Base-by-base conservation (phyloP, 2,329 filamentous ascomycete species). In the Penicillium crustosum region DNA sequence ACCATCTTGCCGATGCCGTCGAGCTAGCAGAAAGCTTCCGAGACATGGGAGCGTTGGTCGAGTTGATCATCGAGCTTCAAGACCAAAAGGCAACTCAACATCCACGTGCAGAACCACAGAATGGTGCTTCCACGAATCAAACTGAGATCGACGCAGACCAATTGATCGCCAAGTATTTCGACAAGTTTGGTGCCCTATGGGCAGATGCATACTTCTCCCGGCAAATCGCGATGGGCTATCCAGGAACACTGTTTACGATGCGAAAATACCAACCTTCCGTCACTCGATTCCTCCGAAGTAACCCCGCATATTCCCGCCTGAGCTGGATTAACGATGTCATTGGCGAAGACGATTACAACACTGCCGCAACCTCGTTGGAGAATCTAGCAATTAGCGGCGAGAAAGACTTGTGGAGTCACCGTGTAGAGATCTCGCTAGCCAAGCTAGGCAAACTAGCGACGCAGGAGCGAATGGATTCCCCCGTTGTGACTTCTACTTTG, bases 321-420 rank as follows among this genome's bases (percentile, higher is more conserved):
- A 87, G 88, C 49, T 99, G 94, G 94, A 96, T 99, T 77, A 95
- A 99, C 71, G 93, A 97, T 70, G 83, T 97, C 8, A 82, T 87
- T 59, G 83, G 84, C 25, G 90, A 94, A 70, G 82, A 86, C 58
- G 86, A 96, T 66, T 91, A 91, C 61, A 80, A 84, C 13, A 83
- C 85, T 55, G 93, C 93, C 12, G 87, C 89, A 6, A 78, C 85
- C 42, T 89, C 87, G 0, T 81, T 99, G 47, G 79, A 89, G 43
- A 79, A 85, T 8, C 81, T 93, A 21, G 92, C 90, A 0, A 78
- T 88, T 21, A 81, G 82, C 49, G 85, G 86, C 53, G 93, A 97
- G 73, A 83, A 86, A 52, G 89, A 93, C 66, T 77, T 94, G 4
- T 97, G 93, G 93, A 91, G 86, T 76, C 95, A 96, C 78, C 94